phyloP scores from a whole-genome alignment of 805 yeast species.

The Barnettozyma populi region DNA sequence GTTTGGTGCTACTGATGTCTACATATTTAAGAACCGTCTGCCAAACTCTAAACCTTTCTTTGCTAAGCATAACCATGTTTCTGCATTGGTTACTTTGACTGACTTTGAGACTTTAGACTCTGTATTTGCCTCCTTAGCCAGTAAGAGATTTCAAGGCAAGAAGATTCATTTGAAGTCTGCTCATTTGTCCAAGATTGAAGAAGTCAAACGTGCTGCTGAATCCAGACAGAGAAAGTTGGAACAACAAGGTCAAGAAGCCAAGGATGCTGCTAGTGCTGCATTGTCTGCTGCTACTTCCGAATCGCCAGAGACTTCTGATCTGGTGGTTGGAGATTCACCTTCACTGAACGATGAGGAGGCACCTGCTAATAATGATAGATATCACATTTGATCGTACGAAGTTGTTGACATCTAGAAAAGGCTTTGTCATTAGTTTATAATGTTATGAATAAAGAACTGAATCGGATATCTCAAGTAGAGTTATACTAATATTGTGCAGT shows the following conservation, averaged over 20 bases:
- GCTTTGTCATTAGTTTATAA: neutral
- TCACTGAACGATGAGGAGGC: neutral
- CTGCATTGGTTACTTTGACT: constrained; percentile 48
- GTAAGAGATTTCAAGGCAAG: constrained; percentile 34
- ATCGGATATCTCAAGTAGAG: neutral
- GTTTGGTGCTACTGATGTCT: constrained; percentile 42
- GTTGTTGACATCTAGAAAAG: neutral
- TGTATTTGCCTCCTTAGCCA: constrained; percentile 38
- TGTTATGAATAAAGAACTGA: neutral
- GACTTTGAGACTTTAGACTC: constrained; percentile 36
- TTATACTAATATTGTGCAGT: too few relatives aligned
- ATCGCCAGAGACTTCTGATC: neutral
- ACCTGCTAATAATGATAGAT: too few relatives aligned
- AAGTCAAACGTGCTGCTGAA: constrained; percentile 35
- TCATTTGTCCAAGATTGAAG: constrained; percentile 36
- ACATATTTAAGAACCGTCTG: constrained; percentile 38
- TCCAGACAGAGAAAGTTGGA: constrained; percentile 15
- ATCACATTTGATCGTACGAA: too few relatives aligned
- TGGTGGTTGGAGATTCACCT: neutral
- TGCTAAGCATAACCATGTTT: constrained; percentile 32
- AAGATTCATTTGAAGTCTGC: constrained; percentile 36
- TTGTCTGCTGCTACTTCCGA: neutral
- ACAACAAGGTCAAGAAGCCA: constrained; percentile 13
- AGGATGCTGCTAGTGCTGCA: constrained; percentile 10
- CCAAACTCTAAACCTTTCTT: constrained; percentile 20